A percentile compares a stretch with the other conserved stretches of the same genome.
Conservation (phyloP, 75 land plant species). For the Isoetes taiwanensis region DNA sequence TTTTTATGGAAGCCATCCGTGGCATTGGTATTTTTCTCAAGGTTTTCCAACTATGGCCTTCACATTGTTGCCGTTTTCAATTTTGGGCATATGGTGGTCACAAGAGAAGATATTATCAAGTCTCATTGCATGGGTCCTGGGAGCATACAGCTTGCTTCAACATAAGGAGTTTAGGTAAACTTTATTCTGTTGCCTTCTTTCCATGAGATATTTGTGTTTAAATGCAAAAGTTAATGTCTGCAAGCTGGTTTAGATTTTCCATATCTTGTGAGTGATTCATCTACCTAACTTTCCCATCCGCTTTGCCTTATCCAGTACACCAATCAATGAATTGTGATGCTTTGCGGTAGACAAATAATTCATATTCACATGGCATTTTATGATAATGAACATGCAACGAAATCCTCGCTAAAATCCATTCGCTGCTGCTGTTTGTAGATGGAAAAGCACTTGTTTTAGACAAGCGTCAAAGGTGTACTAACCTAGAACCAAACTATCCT, state of each 20-base stretch:
- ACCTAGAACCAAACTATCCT: no score
- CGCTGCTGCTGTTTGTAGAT: no score
- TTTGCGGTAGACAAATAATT: no score
- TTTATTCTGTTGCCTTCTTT: not conserved
- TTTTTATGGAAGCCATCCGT: conserved; percentile 90
- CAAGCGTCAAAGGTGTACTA: no score
- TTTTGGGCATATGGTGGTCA: conserved; percentile 52
- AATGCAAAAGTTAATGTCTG: not conserved
- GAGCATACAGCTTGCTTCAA: conserved; percentile 69
- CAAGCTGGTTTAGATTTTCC: not conserved
- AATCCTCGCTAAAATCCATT: no score
- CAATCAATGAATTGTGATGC: no score
- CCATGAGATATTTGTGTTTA: not conserved
- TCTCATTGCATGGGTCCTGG: conserved; percentile 76
- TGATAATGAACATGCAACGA: no score
- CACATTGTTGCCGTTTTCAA: conserved; percentile 56
- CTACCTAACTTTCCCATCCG: not conserved
- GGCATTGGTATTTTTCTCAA: conserved; percentile 97
- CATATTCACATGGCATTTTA: no score
- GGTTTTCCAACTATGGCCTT: conserved; percentile 76
- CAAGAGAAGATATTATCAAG: conserved; percentile 63
- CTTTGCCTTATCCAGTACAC: not conserved
- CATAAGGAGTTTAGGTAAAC: conserved; percentile 97
- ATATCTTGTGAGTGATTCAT: not conserved
- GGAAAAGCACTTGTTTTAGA: no score